A percentile compares a stretch with the other conserved stretches of the same genome.
Conservation (phyloP, 148 eudicot species). For the Camellia japonica region DNA sequence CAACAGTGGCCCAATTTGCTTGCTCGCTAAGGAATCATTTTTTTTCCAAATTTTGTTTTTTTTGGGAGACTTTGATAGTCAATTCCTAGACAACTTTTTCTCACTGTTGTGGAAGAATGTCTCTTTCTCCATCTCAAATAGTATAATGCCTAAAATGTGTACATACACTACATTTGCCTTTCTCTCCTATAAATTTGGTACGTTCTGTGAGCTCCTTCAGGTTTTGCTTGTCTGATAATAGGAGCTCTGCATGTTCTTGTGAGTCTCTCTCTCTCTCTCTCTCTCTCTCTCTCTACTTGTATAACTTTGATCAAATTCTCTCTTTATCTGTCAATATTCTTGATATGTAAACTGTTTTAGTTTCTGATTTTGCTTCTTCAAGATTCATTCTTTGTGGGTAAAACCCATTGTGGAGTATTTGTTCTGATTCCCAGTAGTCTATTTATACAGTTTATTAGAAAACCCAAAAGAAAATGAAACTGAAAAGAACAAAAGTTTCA, state of each 20-base stretch:
- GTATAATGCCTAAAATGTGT: too few species aligned
- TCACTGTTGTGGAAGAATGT: background rate
- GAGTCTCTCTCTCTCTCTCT: slow-evolving; percentile 10
- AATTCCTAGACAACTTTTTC: background rate
- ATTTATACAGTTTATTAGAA: background rate
- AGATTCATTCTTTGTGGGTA: background rate
- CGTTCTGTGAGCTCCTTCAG: background rate
- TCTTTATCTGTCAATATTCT: background rate
- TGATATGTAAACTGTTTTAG: background rate
- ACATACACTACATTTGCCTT: too few species aligned
- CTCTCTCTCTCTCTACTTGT: background rate
- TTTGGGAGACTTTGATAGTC: background rate
- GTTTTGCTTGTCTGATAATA: slow-evolving; percentile 1
- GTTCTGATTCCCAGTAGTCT: background rate
- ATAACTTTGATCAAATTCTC: background rate
- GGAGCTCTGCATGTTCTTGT: slow-evolving; percentile 12
- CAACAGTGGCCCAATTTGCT: too few species aligned
- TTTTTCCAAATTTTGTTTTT: background rate
- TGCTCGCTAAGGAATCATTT: background rate
- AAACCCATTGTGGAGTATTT: background rate
- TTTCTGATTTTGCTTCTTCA: slow-evolving; percentile 4
- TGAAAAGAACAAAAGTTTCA: background rate
- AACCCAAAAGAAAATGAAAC: background rate
- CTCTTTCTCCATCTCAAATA: background rate
- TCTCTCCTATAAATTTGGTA: background rate